A percentile compares a stretch with the other conserved stretches of the same genome.
These are phyloP conservation scores for Fusarium cyanostomum DNA, from an alignment of 2,329 filamentous ascomycete species.

Conservation along the genomic window DNA sequence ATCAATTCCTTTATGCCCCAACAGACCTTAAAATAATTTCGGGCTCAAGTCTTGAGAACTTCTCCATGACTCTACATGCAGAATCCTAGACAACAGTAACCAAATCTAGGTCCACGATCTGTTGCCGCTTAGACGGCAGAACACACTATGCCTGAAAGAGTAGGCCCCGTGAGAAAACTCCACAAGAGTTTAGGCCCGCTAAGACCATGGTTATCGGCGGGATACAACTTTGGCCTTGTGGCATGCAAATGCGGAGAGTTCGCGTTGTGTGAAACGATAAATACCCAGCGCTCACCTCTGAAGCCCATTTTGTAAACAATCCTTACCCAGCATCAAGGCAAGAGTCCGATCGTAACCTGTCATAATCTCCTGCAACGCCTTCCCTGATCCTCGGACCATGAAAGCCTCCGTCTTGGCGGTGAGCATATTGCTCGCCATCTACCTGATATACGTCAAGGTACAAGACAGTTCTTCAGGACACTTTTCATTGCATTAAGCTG, in stretches of 20 bases:
- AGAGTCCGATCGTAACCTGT: neutral
- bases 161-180: conserved; percentile 5
- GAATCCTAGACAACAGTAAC: neutral
- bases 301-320: neutral
- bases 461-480: neutral
- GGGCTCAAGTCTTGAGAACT: no score
- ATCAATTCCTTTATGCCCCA: no score
- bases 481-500: no score
- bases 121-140: no score
- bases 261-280: neutral
- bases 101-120: neutral
- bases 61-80: no score
- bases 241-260: neutral
- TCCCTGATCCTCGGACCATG: neutral
- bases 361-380: neutral
- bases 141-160: neutral
- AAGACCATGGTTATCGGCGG: neutral
- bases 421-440: neutral
- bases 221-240: neutral
- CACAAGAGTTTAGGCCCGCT: neutral
- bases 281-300: neutral
- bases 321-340: no score
- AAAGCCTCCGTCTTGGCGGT: neutral
- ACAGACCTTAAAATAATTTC: no score
- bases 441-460: neutral